These are phyloP conservation scores for Hypoxylon trugodes DNA, from an alignment of 495 filamentous ascomycete species.

Conservation along the genomic window DNA sequence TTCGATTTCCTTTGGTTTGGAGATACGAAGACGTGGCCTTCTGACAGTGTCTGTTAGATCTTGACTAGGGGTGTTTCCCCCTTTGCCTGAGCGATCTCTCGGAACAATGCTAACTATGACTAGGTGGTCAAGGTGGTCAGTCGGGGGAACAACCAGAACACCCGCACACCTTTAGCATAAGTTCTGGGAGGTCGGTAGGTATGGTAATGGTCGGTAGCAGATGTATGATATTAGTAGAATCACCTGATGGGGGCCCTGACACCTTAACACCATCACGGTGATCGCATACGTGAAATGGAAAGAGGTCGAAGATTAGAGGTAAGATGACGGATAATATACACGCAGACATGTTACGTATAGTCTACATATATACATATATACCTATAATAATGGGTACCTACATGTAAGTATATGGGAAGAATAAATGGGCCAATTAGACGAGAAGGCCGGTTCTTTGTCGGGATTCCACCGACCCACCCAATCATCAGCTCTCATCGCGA, in stretches of 20 bases:
- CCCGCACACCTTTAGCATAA: not conserved
- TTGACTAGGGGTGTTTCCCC: too few relatives aligned
- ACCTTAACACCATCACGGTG: not conserved
- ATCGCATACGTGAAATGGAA: not conserved
- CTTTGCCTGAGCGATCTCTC: too few relatives aligned
- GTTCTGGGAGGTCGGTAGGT: not conserved
- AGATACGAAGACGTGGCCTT: not conserved
- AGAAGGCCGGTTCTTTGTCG: not conserved
- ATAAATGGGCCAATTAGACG: not conserved
- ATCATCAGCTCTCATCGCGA: not conserved
- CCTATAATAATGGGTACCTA: not conserved
- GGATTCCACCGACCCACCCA: not conserved
- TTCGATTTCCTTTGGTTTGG: not conserved
- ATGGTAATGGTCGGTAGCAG: not conserved
- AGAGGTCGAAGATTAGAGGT: not conserved
- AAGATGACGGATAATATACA: too few relatives aligned
- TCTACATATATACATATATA: too few relatives aligned
- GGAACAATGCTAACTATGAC: too few relatives aligned
- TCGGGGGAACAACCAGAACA: too few relatives aligned
- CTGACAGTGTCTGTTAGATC: too few relatives aligned
- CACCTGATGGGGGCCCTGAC: not conserved
- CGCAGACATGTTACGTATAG: too few relatives aligned
- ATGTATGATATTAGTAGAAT: not conserved
- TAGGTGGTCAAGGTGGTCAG: too few relatives aligned
- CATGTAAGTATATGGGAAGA: not conserved